These are phyloP conservation scores for Artemisia annua DNA, from an alignment of 129 eudicot genomes.

Conservation along the genomic window DNA sequence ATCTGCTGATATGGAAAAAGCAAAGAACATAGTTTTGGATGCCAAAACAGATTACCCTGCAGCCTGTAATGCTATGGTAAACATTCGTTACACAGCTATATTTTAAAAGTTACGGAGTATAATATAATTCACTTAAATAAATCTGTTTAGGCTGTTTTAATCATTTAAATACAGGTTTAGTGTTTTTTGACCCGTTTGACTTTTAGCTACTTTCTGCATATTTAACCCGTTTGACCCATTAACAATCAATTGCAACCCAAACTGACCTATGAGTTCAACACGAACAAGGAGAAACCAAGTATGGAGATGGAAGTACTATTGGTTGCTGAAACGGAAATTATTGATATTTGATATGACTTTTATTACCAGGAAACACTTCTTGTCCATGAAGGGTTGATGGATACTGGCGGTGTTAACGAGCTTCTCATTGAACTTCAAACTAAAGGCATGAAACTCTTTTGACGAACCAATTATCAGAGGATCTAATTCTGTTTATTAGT, in stretches of 20 bases:
- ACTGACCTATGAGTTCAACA: neutral
- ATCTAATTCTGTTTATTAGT: slow-evolving; percentile 9
- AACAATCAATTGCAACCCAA: neutral
- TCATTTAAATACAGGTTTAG: no score
- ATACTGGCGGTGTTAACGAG: slow-evolving; percentile 66
- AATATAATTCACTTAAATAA: neutral
- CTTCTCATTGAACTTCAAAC: slow-evolving; percentile 80
- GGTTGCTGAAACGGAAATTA: neutral
- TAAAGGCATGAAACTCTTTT: slow-evolving; percentile 53
- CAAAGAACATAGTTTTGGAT: slow-evolving; percentile 83
- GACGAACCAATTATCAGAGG: neutral
- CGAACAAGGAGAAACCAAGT: neutral
- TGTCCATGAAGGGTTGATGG: slow-evolving; percentile 78
- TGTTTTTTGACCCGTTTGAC: no score
- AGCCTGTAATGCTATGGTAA: slow-evolving; percentile 98
- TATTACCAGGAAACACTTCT: slow-evolving; percentile 86
- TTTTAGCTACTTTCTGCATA: no score
- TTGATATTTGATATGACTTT: slow-evolving; percentile 11
- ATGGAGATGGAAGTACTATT: slow-evolving; percentile 1
- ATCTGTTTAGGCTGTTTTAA: neutral
- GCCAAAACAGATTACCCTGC: slow-evolving; percentile 98
- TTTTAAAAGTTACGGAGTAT: no score
- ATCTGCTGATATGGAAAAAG: slow-evolving; percentile 87
- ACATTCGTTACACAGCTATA: neutral
- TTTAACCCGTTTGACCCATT: neutral